phyloP scores from a whole-genome alignment of 495 filamentous ascomycete genomes.

The Penicillium desertorum region DNA sequence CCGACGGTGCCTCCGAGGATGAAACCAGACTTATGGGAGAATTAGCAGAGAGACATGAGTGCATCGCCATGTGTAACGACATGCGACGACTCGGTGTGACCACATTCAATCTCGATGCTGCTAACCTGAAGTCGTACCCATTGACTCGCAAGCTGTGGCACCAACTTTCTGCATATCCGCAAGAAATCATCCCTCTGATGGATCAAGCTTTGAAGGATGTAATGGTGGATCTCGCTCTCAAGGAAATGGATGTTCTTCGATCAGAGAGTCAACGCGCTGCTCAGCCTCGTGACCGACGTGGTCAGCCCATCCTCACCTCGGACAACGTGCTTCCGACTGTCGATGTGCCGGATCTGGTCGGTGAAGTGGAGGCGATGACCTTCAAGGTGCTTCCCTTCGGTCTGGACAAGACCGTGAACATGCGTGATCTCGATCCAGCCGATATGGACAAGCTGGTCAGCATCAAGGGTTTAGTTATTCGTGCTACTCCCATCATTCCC shows the following conservation, averaged over 20 bases:
- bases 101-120: constrained; percentile 82
- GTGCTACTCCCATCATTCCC: constrained; percentile 91
- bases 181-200: constrained; percentile 95
- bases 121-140: constrained; percentile 90
- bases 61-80: constrained; percentile 80
- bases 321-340: constrained; percentile 73
- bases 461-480: constrained; percentile 95
- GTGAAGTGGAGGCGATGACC: constrained; percentile 64
- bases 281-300: constrained; percentile 23
- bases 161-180: constrained; percentile 86
- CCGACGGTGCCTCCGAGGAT: constrained; percentile 75
- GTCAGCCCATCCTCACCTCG: constrained; percentile 57
- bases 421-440: constrained; percentile 91
- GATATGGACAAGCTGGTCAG: constrained; percentile 95
- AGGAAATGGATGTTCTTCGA: constrained; percentile 71
- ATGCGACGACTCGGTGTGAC: constrained; percentile 84
- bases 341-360: constrained; percentile 65
- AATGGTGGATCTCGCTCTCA: constrained; percentile 85
- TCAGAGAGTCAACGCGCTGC: constrained; percentile 52
- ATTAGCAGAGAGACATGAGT: constrained; percentile 65
- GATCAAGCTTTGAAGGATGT: constrained; percentile 90
- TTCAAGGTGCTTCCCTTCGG: constrained; percentile 90
- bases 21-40: constrained; percentile 64
- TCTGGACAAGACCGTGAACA: constrained; percentile 82
- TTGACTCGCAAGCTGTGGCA: constrained; percentile 92